A percentile compares a stretch with the other conserved stretches of the same genome.
Conservation (phyloP, 169 alveolate genomes). For the Perkinsus olseni region DNA sequence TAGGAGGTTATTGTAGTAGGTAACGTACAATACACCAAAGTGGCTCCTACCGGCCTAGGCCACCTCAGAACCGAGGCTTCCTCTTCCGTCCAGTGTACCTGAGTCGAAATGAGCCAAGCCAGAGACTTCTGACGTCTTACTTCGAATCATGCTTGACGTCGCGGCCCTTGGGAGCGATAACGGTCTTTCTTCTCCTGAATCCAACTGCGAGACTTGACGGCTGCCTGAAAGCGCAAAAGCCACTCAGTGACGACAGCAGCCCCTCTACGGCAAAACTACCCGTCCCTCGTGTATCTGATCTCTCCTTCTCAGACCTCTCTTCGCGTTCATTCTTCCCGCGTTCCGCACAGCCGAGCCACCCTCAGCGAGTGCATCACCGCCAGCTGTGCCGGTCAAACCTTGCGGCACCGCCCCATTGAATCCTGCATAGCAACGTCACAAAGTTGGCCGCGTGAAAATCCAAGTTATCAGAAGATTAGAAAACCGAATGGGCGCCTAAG, state of each 20-base stretch:
- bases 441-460: not conserved
- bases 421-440: not conserved
- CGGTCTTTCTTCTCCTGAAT: slow-evolving; percentile 71
- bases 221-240: not conserved
- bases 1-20: not conserved
- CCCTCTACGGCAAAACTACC: not conserved
- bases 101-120: not conserved
- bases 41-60: slow-evolving; percentile 17
- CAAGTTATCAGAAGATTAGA: no score
- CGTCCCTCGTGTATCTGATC: not conserved
- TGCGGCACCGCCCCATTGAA: slow-evolving; percentile 10
- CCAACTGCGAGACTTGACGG: slow-evolving; percentile 64
- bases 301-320: slow-evolving; percentile 1
- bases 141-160: slow-evolving; percentile 65
- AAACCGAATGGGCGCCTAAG: no score
- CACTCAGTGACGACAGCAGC: not conserved
- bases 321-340: not conserved
- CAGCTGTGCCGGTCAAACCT: slow-evolving; percentile 27
- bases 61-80: slow-evolving; percentile 36
- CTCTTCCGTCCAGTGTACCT: slow-evolving; percentile 86
- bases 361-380: not conserved
- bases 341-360: not conserved
- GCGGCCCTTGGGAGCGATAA: slow-evolving; percentile 61
- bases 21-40: slow-evolving; percentile 2
- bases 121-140: slow-evolving; percentile 14